These are phyloP conservation scores for Tylopilus subfusipes DNA, from an alignment of 768 basidiomycete species.

Conservation along the genomic window DNA sequence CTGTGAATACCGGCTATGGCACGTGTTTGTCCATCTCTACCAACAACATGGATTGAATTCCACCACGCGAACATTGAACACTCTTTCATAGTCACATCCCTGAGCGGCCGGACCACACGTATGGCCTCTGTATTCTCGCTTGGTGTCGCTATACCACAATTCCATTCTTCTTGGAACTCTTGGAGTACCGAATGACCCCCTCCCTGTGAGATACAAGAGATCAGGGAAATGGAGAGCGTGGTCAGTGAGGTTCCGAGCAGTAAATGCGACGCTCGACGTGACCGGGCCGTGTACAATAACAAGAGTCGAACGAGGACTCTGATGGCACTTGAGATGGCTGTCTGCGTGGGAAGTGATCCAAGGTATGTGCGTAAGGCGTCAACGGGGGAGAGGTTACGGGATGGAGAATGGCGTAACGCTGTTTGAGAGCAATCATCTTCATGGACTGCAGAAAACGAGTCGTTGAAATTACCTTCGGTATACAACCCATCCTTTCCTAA, in stretches of 20 bases:
- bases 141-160: slow-evolving; percentile 20
- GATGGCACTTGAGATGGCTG: slow-evolving; percentile 59
- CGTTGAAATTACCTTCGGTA: slow-evolving; percentile 24
- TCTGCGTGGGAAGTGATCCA: slow-evolving; percentile 67
- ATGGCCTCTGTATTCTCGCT: slow-evolving; percentile 26
- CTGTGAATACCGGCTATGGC: slow-evolving; percentile 58
- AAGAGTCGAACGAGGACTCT: slow-evolving; percentile 63
- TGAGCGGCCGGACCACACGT: slow-evolving; percentile 61
- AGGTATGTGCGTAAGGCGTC: slow-evolving; percentile 49
- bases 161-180: slow-evolving; percentile 73
- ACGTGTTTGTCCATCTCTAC: slow-evolving; percentile 43
- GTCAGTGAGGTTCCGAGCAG: slow-evolving; percentile 80
- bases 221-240: slow-evolving; percentile 67
- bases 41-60: slow-evolving; percentile 51
- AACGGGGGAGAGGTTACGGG: slow-evolving; percentile 15
- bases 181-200: slow-evolving; percentile 68
- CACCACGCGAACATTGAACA: slow-evolving; percentile 78
- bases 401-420: slow-evolving; percentile 25
- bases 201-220: slow-evolving; percentile 73
- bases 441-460: not conserved
- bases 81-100: slow-evolving; percentile 76
- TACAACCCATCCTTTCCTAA: slow-evolving; percentile 50
- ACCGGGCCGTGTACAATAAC: slow-evolving; percentile 60
- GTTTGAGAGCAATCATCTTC: slow-evolving; percentile 1
- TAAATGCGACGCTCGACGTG: slow-evolving; percentile 64